These are phyloP conservation scores for Cornus florida DNA, from an alignment of 148 eudicot species.

Conservation along the genomic window DNA sequence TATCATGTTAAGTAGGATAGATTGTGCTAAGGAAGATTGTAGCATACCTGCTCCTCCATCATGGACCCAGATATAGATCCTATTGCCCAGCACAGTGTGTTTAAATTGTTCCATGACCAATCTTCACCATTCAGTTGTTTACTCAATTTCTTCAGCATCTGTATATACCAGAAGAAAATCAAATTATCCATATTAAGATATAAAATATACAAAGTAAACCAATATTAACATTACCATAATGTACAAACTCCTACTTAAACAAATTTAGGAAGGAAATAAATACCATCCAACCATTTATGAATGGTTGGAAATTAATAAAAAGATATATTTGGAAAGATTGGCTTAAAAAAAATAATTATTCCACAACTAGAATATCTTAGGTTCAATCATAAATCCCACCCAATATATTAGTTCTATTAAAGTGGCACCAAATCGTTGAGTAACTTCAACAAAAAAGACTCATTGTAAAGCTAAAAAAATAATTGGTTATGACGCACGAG, in stretches of 20 bases:
- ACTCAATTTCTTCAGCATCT: constrained; percentile 89
- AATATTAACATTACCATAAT: background rate
- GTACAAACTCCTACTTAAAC: too few relatives aligned
- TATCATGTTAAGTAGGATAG: too few relatives aligned
- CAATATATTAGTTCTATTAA: background rate
- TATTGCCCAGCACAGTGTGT: constrained; percentile 98
- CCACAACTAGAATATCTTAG: background rate
- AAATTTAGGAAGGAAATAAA: too few relatives aligned
- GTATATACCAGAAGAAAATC: constrained; percentile 8
- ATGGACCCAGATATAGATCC: constrained; percentile 99
- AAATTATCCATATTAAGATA: background rate
- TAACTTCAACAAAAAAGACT: background rate
- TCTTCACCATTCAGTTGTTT: constrained; percentile 94
- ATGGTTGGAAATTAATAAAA: too few relatives aligned
- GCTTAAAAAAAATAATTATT: too few relatives aligned
- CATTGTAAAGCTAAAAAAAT: background rate
- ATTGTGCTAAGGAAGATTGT: background rate
- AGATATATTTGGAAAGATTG: background rate
- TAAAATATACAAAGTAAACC: background rate
- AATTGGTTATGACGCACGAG: background rate
- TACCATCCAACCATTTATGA: too few relatives aligned
- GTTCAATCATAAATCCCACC: background rate
- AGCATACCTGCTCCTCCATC: constrained; percentile 90
- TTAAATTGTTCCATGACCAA: constrained; percentile 98
- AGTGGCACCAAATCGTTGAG: background rate